Evolutionary conservation across 768 basidiomycete genomes (phyloP).

Genomic region (Suillus weaverae): DNA sequence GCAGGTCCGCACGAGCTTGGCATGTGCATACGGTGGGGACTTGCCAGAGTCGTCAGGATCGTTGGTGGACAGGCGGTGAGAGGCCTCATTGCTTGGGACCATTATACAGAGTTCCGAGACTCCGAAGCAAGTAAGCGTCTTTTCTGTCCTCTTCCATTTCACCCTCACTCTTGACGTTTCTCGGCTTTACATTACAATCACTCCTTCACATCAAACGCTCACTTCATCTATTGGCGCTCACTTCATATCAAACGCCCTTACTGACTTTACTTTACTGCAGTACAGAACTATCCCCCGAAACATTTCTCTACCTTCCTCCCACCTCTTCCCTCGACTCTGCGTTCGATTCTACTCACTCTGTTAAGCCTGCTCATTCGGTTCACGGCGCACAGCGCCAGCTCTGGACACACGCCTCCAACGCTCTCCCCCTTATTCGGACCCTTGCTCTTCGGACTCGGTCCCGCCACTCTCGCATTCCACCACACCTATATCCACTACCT

Average conservation of each 20-base stretch:
- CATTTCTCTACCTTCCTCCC: slow-evolving; percentile 74
- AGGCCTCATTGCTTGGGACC: slow-evolving; percentile 84
- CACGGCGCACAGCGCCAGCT: slow-evolving; percentile 78
- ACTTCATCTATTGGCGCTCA: neutral
- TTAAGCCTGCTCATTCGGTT: slow-evolving; percentile 82
- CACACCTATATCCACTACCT: slow-evolving; percentile 71
- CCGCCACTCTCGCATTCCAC: slow-evolving; percentile 50
- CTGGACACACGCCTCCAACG: slow-evolving; percentile 89
- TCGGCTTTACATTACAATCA: slow-evolving; percentile 19
- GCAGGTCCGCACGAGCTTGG: slow-evolving; percentile 87
- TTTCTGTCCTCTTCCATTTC: slow-evolving; percentile 14
- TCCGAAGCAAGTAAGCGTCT: slow-evolving; percentile 72
- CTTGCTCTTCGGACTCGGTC: slow-evolving; percentile 79
- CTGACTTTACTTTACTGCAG: slow-evolving; percentile 29
- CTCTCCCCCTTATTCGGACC: slow-evolving; percentile 90
- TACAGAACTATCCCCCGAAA: slow-evolving; percentile 62
- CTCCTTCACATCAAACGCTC: slow-evolving; percentile 5
- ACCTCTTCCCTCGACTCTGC: slow-evolving; percentile 51
- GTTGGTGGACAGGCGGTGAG: slow-evolving; percentile 71
- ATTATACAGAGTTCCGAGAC: slow-evolving; percentile 78
- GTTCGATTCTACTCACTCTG: slow-evolving; percentile 63
- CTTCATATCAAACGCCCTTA: neutral
- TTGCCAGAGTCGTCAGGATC: slow-evolving; percentile 75
- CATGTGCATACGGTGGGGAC: slow-evolving; percentile 91
- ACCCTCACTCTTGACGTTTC: slow-evolving; percentile 20